Evolutionary conservation across 2,329 filamentous ascomycete genomes (phyloP), one percentile per base, ranked within the genome.

Genomic region (Trichoderma oligosporum): DNA sequence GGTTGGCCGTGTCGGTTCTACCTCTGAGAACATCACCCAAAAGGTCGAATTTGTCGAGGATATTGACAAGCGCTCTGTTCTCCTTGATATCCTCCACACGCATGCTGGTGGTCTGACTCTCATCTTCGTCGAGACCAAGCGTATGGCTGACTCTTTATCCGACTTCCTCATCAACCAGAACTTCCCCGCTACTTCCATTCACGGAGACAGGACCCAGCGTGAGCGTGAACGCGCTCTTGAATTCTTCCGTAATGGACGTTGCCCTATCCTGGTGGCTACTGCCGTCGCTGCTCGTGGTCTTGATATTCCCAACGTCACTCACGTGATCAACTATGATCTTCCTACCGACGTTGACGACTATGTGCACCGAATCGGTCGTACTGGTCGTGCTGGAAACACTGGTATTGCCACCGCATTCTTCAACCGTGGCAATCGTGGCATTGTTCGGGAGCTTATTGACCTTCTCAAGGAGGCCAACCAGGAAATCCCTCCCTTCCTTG

Each of bases 21-120:
- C 94, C 29, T 97, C 94, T n/a, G 93, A 97, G 84, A 99, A 97
- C 83, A 97, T 99, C 62, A 97, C 94, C 56, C 94, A 99, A 77
- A 96, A 96, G 82, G 85, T 99, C 56, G 93, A 97, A 78, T 97
- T 97, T 67, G 89, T 97, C 60, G 93, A 97, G 78, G 94, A 97
- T 67, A 78, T 84, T 62, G 94, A 99, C 83, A 99, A 99, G 86
- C 91, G 92, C 73, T 97, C 94, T 57, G 92, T 97, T 62, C 85
- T 99, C 47, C 84, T 99, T 60, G 94, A 99, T 69, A 97, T 99
- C 64, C 86, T 99, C 56, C 93, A 97, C 82, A 96, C 91, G 39
- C 91, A 97, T 68, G 89, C 87, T 59, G 88, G 79, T 61, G 92
- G 92, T 69, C 82, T 97, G 61, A 97, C 93, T 14, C 80, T 99